These are phyloP conservation scores for Cladophialophora exuberans DNA, from an alignment of 2,329 filamentous ascomycete genomes.

Conservation along the genomic window DNA sequence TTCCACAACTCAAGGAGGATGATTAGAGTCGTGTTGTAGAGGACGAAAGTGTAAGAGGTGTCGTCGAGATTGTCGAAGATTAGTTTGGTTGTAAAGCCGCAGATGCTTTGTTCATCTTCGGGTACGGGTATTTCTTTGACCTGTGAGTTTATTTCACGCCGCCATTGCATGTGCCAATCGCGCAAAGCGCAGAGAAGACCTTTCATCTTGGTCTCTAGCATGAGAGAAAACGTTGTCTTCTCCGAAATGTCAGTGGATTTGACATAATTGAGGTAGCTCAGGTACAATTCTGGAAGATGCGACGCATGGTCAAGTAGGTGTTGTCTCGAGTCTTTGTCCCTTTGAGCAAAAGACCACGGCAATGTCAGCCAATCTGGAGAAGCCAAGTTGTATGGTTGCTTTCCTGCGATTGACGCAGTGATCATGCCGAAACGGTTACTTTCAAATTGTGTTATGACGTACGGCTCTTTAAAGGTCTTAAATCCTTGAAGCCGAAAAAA, in stretches of 20 bases:
- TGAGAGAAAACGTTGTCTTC: not conserved
- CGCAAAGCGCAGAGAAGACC: constrained; percentile 6
- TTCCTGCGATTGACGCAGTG: not conserved
- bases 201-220: not conserved
- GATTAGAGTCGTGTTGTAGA: constrained; percentile 3
- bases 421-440: not conserved
- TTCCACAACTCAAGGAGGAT: constrained; percentile 14
- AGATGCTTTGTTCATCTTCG: not conserved
- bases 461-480: not conserved
- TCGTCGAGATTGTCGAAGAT: not conserved
- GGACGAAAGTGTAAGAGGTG: not conserved
- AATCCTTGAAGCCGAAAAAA: constrained; percentile 6
- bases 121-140: not conserved
- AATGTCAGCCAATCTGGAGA: not conserved
- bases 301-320: constrained; percentile 6
- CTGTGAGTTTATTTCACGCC: not conserved
- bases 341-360: not conserved
- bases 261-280: not conserved
- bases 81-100: not conserved
- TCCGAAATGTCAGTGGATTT: not conserved
- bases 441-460: not conserved
- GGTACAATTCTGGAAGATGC: constrained; percentile 4
- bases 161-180: constrained; percentile 1
- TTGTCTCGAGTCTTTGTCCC: not conserved
- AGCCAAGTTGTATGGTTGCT: not conserved